phyloP scores from a whole-genome alignment of 148 eudicot genomes.

The Gaultheria prostrata region DNA sequence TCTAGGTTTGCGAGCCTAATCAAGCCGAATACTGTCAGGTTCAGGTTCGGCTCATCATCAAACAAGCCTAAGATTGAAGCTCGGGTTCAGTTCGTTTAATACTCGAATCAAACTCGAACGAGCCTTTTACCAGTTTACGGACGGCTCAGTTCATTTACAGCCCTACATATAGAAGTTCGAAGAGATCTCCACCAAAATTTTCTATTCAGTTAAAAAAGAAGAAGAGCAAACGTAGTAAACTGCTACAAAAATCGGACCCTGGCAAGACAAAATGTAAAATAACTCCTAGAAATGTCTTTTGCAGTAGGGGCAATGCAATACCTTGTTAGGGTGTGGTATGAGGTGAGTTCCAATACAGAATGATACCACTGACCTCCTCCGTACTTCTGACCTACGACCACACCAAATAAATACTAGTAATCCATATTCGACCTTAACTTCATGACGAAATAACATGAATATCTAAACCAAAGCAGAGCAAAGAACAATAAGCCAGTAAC shows the following conservation, averaged over 20 bases:
- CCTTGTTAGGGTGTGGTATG: constrained; percentile 95
- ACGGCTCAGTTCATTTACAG: too few relatives aligned
- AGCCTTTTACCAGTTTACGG: too few relatives aligned
- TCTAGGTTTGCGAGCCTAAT: too few relatives aligned
- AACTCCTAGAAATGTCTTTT: background rate
- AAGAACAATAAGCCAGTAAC: background rate
- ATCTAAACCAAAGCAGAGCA: background rate
- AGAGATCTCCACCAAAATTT: background rate
- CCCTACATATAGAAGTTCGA: background rate
- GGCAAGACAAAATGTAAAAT: background rate
- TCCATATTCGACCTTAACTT: background rate
- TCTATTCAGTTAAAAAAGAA: background rate
- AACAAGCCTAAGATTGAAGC: too few relatives aligned
- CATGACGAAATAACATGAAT: background rate
- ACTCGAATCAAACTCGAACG: too few relatives aligned
- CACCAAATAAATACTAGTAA: too few relatives aligned
- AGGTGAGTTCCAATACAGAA: constrained; percentile 68
- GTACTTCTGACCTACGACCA: constrained; percentile 34
- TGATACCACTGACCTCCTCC: constrained; percentile 40
- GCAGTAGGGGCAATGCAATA: constrained; percentile 12
- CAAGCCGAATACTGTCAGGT: too few relatives aligned
- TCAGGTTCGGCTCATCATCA: too few relatives aligned
- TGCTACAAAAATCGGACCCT: background rate
- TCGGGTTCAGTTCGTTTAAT: too few relatives aligned
- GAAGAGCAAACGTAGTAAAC: background rate